phyloP scores from a whole-genome alignment of 768 basidiomycete genomes.

The Termitomyces sp. region DNA sequence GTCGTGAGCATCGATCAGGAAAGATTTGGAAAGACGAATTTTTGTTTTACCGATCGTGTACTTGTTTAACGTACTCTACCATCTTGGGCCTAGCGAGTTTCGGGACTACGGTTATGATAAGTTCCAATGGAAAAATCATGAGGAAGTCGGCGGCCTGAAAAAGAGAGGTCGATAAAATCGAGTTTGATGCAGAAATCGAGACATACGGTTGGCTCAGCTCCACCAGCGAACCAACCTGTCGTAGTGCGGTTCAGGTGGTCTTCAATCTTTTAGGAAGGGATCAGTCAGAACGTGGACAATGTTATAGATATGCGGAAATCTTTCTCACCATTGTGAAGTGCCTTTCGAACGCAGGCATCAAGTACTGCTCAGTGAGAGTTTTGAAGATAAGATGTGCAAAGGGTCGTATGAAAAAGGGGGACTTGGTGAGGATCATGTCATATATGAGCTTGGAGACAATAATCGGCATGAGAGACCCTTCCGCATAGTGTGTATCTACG shows the following conservation, averaged over 20 bases:
- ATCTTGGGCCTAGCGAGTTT: constrained; percentile 15
- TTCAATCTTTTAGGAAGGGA: constrained; percentile 8
- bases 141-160: constrained; percentile 22
- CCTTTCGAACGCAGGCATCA: constrained; percentile 22
- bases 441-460: constrained; percentile 30
- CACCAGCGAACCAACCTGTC: constrained; percentile 19
- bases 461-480: constrained; percentile 28
- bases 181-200: not conserved
- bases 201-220: constrained; percentile 16
- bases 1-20: not conserved
- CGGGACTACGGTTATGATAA: constrained; percentile 11
- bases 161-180: not conserved
- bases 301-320: not conserved
- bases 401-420: constrained; percentile 33
- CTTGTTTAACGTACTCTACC: constrained; percentile 17
- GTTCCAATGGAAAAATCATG: constrained; percentile 23
- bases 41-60: constrained; percentile 17
- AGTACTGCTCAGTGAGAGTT: constrained; percentile 17
- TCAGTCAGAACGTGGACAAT: not conserved
- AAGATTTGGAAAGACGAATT: not conserved
- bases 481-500: constrained; percentile 16
- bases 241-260: constrained; percentile 10
- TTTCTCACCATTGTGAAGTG: constrained; percentile 22
- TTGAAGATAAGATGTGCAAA: constrained; percentile 24
- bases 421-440: constrained; percentile 20